phyloP scores from a whole-genome alignment of 768 basidiomycete species.

The Naganishia onofrii region DNA sequence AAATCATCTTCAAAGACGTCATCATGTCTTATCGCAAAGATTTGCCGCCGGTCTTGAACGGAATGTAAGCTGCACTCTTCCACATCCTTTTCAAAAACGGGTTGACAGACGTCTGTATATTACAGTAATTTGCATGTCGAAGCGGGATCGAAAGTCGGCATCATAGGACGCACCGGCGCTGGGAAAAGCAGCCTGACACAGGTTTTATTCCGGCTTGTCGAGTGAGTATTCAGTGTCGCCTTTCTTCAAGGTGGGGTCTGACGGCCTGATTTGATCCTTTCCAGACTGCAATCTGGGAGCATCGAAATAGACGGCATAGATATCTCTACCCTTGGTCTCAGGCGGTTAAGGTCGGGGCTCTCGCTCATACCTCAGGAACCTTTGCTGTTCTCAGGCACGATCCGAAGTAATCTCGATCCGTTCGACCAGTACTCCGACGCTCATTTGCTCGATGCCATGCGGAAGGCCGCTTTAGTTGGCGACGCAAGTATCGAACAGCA shows the following conservation, averaged over 20 bases:
- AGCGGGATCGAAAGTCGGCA: constrained; percentile 88
- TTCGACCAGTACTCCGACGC: constrained; percentile 79
- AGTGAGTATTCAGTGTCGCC: constrained; percentile 32
- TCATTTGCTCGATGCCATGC: constrained; percentile 64
- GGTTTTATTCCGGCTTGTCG: constrained; percentile 65
- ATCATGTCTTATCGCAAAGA: constrained; percentile 72
- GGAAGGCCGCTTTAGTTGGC: constrained; percentile 19
- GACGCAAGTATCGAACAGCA: background rate
- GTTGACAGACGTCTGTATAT: background rate
- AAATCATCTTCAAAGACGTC: constrained; percentile 68
- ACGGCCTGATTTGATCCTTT: background rate
- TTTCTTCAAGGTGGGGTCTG: background rate
- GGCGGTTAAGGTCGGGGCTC: constrained; percentile 53
- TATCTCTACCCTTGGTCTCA: constrained; percentile 72
- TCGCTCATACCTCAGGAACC: constrained; percentile 49
- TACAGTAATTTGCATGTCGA: constrained; percentile 19
- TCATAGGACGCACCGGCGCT: constrained; percentile 80
- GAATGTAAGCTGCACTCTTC: constrained; percentile 54
- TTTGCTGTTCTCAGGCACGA: constrained; percentile 45
- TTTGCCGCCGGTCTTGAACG: constrained; percentile 76
- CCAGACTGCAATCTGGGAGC: constrained; percentile 61
- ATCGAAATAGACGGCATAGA: constrained; percentile 78
- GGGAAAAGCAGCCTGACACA: constrained; percentile 87
- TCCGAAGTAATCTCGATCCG: constrained; percentile 84
- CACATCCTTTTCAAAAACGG: background rate